phyloP scores from a whole-genome alignment of 352 stramenopile species.

The Globisporangium middletonii region DNA sequence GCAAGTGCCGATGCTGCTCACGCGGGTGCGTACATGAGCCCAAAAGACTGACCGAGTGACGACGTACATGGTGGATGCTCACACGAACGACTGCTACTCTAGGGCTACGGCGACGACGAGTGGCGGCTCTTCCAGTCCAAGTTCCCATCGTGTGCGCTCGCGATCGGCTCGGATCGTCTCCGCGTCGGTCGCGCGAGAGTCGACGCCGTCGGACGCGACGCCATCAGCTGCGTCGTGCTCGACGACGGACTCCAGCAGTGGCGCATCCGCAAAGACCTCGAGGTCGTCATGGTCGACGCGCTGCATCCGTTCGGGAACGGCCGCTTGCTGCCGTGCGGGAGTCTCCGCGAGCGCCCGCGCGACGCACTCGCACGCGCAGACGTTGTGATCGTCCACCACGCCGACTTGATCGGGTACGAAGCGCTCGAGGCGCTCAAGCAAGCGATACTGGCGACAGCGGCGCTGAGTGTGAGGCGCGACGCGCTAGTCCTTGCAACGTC shows the following conservation, averaged over 20 bases:
- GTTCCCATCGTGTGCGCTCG: conserved; percentile 40
- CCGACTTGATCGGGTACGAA: conserved; percentile 23
- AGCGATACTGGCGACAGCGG: conserved; percentile 7
- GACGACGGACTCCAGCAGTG: conserved; percentile 75
- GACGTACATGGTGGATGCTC: not conserved
- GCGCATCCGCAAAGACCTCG: conserved; percentile 47
- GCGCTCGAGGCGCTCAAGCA: conserved; percentile 14
- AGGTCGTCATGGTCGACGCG: conserved; percentile 70
- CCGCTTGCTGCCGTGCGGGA: conserved; percentile 42
- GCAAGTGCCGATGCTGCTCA: conserved; percentile 42
- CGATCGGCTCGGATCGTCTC: conserved; percentile 33
- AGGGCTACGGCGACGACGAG: conserved; percentile 65
- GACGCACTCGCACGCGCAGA: conserved; percentile 42
- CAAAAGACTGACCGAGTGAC: too few species aligned
- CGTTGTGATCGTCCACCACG: conserved; percentile 56
- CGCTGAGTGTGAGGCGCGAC: not conserved
- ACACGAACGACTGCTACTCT: not conserved
- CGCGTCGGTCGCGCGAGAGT: conserved; percentile 9
- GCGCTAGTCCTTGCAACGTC: conserved; percentile 39
- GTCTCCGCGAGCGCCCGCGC: conserved; percentile 38
- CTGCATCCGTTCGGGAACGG: conserved; percentile 67
- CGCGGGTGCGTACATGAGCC: conserved; percentile 36
- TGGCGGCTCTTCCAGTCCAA: conserved; percentile 45
- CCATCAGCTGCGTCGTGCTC: conserved; percentile 40
- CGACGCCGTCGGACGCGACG: conserved; percentile 7